Conservation (phyloP, 2,329 filamentous ascomycete species). For the Talaromyces sp. region DNA sequence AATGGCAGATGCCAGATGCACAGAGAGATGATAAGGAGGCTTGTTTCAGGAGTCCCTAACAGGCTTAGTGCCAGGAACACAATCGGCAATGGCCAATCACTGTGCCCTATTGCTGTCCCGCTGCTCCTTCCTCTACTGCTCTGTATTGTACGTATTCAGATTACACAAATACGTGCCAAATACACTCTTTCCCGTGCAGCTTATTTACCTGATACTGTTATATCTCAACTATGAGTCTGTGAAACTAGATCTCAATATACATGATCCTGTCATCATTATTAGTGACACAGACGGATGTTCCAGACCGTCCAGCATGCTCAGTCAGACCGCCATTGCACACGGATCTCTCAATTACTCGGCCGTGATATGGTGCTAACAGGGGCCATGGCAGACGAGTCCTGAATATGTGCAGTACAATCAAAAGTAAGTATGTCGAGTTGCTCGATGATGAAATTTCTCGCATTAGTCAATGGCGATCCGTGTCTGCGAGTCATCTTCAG, state of each 20-base stretch:
- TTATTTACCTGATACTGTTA: neutral
- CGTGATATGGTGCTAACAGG: neutral
- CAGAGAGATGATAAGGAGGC: neutral
- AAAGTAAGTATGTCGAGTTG: neutral
- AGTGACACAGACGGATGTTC: neutral
- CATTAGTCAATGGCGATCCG: neutral
- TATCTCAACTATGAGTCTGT: neutral
- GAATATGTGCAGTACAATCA: neutral
- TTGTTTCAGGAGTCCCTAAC: conserved; percentile 9
- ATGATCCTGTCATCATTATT: neutral
- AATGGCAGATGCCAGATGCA: neutral
- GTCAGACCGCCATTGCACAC: neutral
- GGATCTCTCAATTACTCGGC: neutral
- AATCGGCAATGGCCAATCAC: neutral
- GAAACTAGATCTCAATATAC: neutral
- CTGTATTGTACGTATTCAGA: neutral
- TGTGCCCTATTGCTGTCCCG: neutral
- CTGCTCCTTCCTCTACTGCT: neutral
- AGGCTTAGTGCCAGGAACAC: conserved; percentile 15
- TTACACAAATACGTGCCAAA: neutral
- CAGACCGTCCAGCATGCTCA: neutral
- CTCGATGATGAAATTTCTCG: neutral
- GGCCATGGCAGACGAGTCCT: neutral
- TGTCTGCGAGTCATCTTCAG: neutral
- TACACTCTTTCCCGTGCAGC: neutral